Evolutionary conservation across 176 grass and related monocot species (phyloP).

Genomic region (sorghum (Sorghum bicolor)): DNA sequence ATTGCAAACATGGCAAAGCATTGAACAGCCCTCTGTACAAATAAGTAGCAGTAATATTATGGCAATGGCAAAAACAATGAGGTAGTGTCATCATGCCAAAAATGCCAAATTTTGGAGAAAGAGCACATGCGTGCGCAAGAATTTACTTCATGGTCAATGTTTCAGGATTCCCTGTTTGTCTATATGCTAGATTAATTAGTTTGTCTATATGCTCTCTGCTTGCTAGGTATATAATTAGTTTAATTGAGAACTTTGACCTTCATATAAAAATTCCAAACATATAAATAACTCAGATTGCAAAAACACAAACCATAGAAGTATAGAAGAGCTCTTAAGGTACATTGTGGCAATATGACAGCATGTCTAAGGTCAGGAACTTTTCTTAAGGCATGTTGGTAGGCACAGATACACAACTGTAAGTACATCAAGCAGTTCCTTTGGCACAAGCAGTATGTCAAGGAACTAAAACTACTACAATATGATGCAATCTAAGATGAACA

Average conservation of each 20-base stretch:
- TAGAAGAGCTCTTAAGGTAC: not conserved
- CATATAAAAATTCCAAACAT: not conserved
- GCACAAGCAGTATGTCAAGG: not conserved
- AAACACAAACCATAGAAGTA: not conserved
- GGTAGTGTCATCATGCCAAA: not conserved
- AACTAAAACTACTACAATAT: conserved; percentile 3
- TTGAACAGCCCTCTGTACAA: not conserved
- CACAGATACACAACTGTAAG: not conserved
- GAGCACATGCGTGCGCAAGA: not conserved
- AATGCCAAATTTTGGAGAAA: not conserved
- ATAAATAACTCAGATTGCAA: not conserved
- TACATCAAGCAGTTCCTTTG: not conserved
- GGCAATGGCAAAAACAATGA: not conserved
- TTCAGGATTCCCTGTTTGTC: not conserved
- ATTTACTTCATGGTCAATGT: not conserved
- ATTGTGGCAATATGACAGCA: conserved; percentile 4
- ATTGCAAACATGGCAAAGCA: not conserved
- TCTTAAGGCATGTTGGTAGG: not conserved
- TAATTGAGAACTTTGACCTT: not conserved
- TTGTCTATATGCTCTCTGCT: not conserved
- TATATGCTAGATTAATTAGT: not conserved
- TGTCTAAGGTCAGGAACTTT: not conserved
- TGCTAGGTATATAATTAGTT: not conserved
- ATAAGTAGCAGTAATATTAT: not conserved
- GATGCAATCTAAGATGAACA: not conserved